Base-by-base conservation (phyloP, 768 basidiomycete species). In the Daedalea quercina region DNA sequence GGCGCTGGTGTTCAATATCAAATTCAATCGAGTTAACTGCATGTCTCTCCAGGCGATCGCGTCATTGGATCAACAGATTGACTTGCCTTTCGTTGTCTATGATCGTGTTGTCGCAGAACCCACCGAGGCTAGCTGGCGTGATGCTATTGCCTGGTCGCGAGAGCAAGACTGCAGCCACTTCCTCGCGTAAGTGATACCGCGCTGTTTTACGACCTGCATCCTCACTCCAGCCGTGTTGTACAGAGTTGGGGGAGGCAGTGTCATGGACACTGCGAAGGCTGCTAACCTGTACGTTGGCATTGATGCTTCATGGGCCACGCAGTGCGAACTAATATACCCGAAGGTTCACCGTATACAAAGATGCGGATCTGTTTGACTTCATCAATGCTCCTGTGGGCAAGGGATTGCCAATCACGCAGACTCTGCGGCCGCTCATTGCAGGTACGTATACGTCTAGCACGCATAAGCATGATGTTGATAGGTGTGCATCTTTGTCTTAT, bases 321-420 rank as follows among this genome's bases (percentile, higher is more conserved):
- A 22, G 12, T 31, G n/a, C 31, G 24, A 23, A 7, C 50, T 57
- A 40, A 65, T 37, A 47, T 51, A 35, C 20, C 20, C 2, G 9
- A 55, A 91, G 89, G 54, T 94, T 94, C 68, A 78, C 88, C 0
- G 90, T 90, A 11, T 97, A 97, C 75, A 87, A 87, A 59, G 91
- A 97, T 57, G 81, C 90, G 0, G 90, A 96, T 63, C 73, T 97
- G 9, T 87, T 94, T 73, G 95, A 98, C 67, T 98, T 95, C 67
- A 90, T 97, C 69, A 98, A 97, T 64, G 94, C 95, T 1, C 95
- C 95, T 0, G 76, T 97, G 50, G 95, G 95, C 41, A 94, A 92
- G 69, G 94, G 94, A 3, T 75, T 85, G 35, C 90, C 94, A 2
- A 86, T 98, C 57, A 72, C 78, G 2, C 73, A 88, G 64, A 71